Evolutionary conservation across 768 basidiomycete genomes (phyloP).

Genomic region (Suillus sp.): DNA sequence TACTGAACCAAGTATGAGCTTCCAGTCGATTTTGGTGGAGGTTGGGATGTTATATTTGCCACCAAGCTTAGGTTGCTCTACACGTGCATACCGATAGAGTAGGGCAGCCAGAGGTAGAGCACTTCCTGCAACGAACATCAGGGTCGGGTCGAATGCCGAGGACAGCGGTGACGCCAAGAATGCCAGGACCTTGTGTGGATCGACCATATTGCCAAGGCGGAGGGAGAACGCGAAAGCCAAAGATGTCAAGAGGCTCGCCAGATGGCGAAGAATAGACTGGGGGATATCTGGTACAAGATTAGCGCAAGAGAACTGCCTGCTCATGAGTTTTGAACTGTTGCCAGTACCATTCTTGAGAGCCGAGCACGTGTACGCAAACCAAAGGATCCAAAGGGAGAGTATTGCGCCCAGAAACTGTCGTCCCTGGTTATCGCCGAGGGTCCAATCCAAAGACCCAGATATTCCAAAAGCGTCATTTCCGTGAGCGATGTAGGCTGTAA

Average conservation of each 20-base stretch:
- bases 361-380: background rate
- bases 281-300: slow-evolving; percentile 12
- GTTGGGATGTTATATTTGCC: slow-evolving; percentile 47
- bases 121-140: slow-evolving; percentile 54
- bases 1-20: slow-evolving; percentile 51
- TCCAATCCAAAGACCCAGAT: slow-evolving; percentile 40
- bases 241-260: slow-evolving; percentile 45
- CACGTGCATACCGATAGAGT: slow-evolving; percentile 46
- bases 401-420: slow-evolving; percentile 30
- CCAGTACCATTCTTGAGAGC: background rate
- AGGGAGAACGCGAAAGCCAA: slow-evolving; percentile 57
- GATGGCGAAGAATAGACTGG: slow-evolving; percentile 33
- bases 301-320: background rate
- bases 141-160: slow-evolving; percentile 55
- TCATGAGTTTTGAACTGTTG: background rate
- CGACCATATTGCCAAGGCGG: slow-evolving; percentile 54
- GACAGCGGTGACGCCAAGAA: slow-evolving; percentile 56
- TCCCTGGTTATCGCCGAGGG: slow-evolving; percentile 37
- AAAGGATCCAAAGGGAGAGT: slow-evolving; percentile 10
- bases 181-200: slow-evolving; percentile 48
- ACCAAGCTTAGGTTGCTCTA: slow-evolving; percentile 41
- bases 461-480: slow-evolving; percentile 31
- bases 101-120: slow-evolving; percentile 49
- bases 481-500: slow-evolving; percentile 47
- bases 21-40: slow-evolving; percentile 43